Percentiles rank a stretch among this genome's conserved stretches.
These are phyloP conservation scores for Xylaria sp. DNA, from an alignment of 2,329 filamentous ascomycete species.

Conservation along the genomic window DNA sequence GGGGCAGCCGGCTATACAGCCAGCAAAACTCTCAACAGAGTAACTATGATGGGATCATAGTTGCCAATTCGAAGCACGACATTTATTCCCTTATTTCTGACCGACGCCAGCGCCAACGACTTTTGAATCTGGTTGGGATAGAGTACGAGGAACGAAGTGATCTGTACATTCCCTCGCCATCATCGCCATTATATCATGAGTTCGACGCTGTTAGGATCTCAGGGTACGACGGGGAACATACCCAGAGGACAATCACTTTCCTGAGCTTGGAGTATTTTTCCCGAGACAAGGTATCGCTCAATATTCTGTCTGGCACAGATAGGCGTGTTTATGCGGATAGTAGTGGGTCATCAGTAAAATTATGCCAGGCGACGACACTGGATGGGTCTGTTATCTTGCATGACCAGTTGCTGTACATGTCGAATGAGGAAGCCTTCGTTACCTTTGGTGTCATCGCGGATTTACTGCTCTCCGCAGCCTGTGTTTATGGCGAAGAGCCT, in stretches of 20 bases:
- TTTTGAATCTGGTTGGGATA: constrained; percentile 19
- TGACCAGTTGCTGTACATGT: constrained; percentile 19
- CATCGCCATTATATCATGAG: constrained; percentile 11
- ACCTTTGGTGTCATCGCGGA: constrained; percentile 17
- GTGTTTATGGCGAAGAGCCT: constrained; percentile 6
- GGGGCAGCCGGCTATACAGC: constrained; percentile 29
- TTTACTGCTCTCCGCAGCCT: constrained; percentile 18
- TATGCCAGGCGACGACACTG: constrained; percentile 18
- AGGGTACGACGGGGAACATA: constrained; percentile 1
- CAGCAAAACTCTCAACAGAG: neutral
- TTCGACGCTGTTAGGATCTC: constrained; percentile 20
- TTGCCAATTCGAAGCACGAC: constrained; percentile 22
- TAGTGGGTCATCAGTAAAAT: neutral
- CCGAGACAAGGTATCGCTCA: constrained; percentile 11
- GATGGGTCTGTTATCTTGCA: constrained; percentile 4
- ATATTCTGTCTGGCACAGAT: constrained; percentile 24
- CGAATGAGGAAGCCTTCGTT: neutral
- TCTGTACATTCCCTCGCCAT: neutral
- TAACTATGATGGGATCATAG: constrained; percentile 27
- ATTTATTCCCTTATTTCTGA: constrained; percentile 2
- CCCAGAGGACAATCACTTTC: constrained; percentile 18
- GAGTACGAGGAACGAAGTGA: neutral
- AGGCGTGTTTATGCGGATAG: constrained; percentile 6
- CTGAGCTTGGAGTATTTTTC: constrained; percentile 23
- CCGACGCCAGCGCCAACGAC: neutral